A percentile compares a stretch with the other conserved stretches of the same genome.
phyloP scores from a whole-genome alignment of 2,329 filamentous ascomycete genomes.

The Akanthomyces muscarius region DNA sequence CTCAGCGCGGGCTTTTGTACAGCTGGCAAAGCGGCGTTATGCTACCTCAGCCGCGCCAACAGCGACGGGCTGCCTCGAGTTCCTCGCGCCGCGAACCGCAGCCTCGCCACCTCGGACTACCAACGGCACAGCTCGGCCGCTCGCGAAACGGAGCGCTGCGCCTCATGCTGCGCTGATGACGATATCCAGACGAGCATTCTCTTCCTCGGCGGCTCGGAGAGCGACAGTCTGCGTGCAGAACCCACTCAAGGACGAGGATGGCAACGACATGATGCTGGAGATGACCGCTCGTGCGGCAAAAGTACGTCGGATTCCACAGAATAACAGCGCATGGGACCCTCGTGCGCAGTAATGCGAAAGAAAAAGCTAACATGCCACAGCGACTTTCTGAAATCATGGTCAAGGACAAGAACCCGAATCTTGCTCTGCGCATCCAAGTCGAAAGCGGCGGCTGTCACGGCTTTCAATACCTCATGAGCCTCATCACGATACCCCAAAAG shows the following conservation, averaged over 20 bases:
- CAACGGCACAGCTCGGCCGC: slow-evolving; percentile 9
- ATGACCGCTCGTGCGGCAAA: slow-evolving; percentile 81
- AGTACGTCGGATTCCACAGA: slow-evolving; percentile 42
- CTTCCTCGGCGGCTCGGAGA: slow-evolving; percentile 31
- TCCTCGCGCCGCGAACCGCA: slow-evolving; percentile 35
- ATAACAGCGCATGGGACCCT: background rate
- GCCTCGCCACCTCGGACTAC: slow-evolving; percentile 20
- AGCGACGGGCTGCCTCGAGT: slow-evolving; percentile 32
- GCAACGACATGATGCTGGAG: slow-evolving; percentile 75
- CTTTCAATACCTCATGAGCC: slow-evolving; percentile 93
- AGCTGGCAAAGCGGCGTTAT: slow-evolving; percentile 36
- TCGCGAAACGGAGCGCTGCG: background rate
- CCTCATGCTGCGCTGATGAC: slow-evolving; percentile 1
- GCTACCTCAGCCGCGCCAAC: slow-evolving; percentile 24
- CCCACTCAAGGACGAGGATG: slow-evolving; percentile 74
- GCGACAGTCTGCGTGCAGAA: slow-evolving; percentile 59
- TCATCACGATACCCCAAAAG: slow-evolving; percentile 58
- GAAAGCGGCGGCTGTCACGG: slow-evolving; percentile 95
- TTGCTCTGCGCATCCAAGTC: slow-evolving; percentile 87
- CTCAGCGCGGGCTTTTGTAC: slow-evolving; percentile 38
- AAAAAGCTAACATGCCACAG: slow-evolving; percentile 31
- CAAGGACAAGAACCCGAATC: slow-evolving; percentile 67
- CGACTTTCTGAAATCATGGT: slow-evolving; percentile 74
- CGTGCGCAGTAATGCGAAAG: background rate
- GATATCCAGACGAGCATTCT: slow-evolving; percentile 31